Base-by-base conservation (phyloP, 1,284 basidiomycete species). In the Tilletia indica region DNA sequence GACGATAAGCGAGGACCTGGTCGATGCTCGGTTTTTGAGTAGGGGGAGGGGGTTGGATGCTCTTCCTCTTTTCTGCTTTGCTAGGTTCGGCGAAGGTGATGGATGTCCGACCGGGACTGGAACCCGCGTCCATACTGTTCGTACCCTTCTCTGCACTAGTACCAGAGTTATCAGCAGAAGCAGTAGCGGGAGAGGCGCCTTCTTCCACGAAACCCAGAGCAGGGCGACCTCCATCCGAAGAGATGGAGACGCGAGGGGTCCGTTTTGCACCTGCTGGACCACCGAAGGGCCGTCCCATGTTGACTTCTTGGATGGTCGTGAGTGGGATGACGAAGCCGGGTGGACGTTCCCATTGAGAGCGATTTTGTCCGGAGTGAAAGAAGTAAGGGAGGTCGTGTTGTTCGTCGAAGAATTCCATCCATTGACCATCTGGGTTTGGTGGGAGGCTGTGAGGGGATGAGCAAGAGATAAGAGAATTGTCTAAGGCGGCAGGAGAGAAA, bases 401-500 rank as follows among this genome's bases (percentile, higher is more conserved):
- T 48, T 92, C 90, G 84, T 96, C 94, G 58, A 88, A 87, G 75
- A 97, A 88, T 85, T 97, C 93, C 93, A 94, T 96, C 94, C 94
- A 97, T 83, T 96, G 93, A 64, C 94, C 94, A 45, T 92, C 90
- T 2, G 89, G 87, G 73, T 88, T 91, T 6, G 92, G 91, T 34
- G 94, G 94, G 47, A 97, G 86, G 1, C 58, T 63, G 58, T 54
- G 48, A 14, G n/a, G 1, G 8, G 51, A 54, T 11, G 51, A 31
- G 51, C 11, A 8, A 54, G 51, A 19, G 19, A 21, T n/a, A 14
- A 14, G 48, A 49, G 2, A 1, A 49, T 49, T n/a, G 25, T 31
- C 25, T 31, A 31, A 31, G 25, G 42, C 3, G 51, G 6, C 51
- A 31, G 51, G n/a, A n/a, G 51, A 54, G 51, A n/a, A 54, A 8